Base-by-base conservation (phyloP, 2,329 filamentous ascomycete species). In the Bipolaris gigantea region DNA sequence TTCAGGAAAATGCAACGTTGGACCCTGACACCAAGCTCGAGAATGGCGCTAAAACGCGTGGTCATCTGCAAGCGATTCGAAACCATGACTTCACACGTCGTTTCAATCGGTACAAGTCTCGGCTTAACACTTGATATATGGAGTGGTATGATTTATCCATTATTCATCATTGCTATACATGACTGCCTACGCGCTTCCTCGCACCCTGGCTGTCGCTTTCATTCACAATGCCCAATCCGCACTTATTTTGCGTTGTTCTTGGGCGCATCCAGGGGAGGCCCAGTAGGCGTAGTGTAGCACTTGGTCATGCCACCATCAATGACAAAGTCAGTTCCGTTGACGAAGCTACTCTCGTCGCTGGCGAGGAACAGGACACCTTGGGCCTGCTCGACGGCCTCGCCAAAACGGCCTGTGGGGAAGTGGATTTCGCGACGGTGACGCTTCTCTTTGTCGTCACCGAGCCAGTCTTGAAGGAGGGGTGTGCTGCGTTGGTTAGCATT, bases 271-370 rank as follows among this genome's bases (percentile, higher is more conserved):
- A 81, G 77, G 1, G 84, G 74, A 2, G 82, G 80, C 11, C 84
- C 84, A 61, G 86, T 81, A 16, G 83, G 80, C 15, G 84, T 87
- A 42, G 85, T 83, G 75, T 97, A 97, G 40, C 92, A 83, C 82
- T 89, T 96, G 68, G 87, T 93, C 90, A 99, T 90, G 56, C 93
- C 93, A 54, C 94, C 94, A 69, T 99, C 94, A 23, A 97, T 92
- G 4, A 96, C 88, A 78, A 97, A 96, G 73, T 97, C 94, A 55
- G 85, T 88, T 10, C 89, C 92, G 62, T 94, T 96, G 69, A 96
- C 89, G 67, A 95, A 96, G 79, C 89, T 90, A 69, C 88, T 86
- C 80, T 96, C 91, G 64, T 96, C 91, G 62, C 87, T 92, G 8
- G 91, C 91, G 56, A 96, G 77, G 79, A 96, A 96, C 7, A 96